Evolutionary conservation across 2,329 filamentous ascomycete species (phyloP).

Genomic region (Leptodontidium sp.): DNA sequence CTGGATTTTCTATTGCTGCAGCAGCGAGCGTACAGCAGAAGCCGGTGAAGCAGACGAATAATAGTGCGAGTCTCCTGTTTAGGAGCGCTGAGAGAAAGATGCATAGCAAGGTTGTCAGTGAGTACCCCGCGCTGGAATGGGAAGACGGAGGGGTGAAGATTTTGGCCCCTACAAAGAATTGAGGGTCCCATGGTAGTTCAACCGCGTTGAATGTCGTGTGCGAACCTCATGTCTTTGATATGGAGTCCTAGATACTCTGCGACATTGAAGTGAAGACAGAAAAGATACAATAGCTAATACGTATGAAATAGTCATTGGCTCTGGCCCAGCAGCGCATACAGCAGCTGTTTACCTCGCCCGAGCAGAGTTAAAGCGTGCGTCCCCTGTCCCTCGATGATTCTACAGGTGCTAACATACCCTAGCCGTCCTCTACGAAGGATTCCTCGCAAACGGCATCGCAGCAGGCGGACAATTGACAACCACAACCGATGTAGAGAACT

Average conservation of each 20-base stretch:
- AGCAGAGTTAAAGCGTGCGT: constrained; percentile 82
- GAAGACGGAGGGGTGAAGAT: background rate
- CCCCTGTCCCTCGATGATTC: background rate
- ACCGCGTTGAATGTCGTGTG: too few relatives aligned
- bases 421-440: constrained; percentile 94
- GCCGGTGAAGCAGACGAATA: constrained; percentile 48
- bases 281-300: constrained; percentile 24
- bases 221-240: too few relatives aligned
- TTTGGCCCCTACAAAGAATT: too few relatives aligned
- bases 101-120: constrained; percentile 93
- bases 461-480: constrained; percentile 97
- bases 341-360: constrained; percentile 95
- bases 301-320: constrained; percentile 76
- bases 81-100: constrained; percentile 64
- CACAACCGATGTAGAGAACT: constrained; percentile 98
- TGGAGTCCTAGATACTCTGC: background rate
- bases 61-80: constrained; percentile 39
- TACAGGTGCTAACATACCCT: constrained; percentile 43
- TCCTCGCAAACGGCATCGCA: constrained; percentile 96
- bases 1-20: constrained; percentile 77
- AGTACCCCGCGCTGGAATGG: constrained; percentile 50
- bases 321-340: constrained; percentile 96
- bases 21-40: constrained; percentile 71
- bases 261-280: background rate
- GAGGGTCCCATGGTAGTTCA: too few relatives aligned